These are phyloP conservation scores for Alternaria infectoria DNA, from an alignment of 2,329 filamentous ascomycete species.

Conservation along the genomic window DNA sequence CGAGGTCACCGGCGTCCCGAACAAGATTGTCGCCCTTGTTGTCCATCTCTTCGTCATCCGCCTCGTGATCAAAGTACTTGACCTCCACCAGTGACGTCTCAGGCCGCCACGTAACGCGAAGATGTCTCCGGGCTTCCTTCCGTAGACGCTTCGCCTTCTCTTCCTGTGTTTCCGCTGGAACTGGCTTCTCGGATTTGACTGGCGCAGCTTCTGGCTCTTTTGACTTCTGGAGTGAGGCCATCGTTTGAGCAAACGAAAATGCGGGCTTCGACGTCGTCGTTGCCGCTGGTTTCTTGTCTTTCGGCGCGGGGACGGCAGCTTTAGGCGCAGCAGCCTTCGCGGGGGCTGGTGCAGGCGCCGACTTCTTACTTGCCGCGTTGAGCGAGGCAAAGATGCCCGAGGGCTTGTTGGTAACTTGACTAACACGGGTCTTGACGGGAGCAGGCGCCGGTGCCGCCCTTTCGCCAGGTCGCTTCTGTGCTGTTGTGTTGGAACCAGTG, in stretches of 20 bases:
- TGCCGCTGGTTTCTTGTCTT: conserved; percentile 38
- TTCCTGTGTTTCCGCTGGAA: conserved; percentile 68
- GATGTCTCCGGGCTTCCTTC: conserved; percentile 73
- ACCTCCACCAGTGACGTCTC: conserved; percentile 71
- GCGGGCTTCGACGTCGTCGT: conserved; percentile 36
- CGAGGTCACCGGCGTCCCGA: conserved; percentile 74
- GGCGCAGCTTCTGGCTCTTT: conserved; percentile 58
- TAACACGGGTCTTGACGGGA: conserved; percentile 41
- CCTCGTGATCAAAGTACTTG: conserved; percentile 74
- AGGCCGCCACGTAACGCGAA: conserved; percentile 74
- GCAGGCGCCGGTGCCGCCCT: conserved; percentile 31
- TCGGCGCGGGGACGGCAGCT: conserved; percentile 23
- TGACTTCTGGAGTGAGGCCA: conserved; percentile 57
- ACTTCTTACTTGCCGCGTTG: conserved; percentile 55
- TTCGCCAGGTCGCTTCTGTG: conserved; percentile 39
- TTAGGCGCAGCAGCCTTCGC: conserved; percentile 37
- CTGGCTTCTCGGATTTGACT: conserved; percentile 59
- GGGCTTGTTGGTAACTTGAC: conserved; percentile 52
- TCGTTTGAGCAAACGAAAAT: conserved; percentile 50
- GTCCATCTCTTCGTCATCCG: conserved; percentile 67
- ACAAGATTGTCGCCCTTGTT: conserved; percentile 70
- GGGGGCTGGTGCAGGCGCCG: conserved; percentile 28
- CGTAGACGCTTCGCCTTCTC: conserved; percentile 71
- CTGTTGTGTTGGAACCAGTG: conserved; percentile 11
- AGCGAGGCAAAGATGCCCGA: conserved; percentile 55